These are phyloP conservation scores for Rhizophagus prolifer DNA, from an alignment of 192 early-diverging fungal species.

Conservation along the genomic window DNA sequence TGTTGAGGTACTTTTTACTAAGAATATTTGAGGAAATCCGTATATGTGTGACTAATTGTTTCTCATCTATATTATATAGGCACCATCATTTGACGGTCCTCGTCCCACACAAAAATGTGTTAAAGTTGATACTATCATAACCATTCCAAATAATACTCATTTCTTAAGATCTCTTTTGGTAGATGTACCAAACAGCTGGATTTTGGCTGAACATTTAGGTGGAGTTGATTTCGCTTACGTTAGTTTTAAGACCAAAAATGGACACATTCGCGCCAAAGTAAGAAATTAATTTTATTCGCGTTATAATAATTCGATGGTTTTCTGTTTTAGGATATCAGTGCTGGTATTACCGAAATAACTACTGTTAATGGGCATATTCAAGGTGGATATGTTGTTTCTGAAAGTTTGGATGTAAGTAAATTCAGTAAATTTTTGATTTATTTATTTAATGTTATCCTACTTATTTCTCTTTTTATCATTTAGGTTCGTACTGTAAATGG, in stretches of 20 bases:
- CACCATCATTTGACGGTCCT: slow-evolving; percentile 27
- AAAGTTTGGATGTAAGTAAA: slow-evolving; percentile 20
- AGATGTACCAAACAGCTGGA: slow-evolving; percentile 24
- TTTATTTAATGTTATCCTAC: neutral
- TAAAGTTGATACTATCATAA: slow-evolving; percentile 26
- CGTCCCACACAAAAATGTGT: slow-evolving; percentile 18
- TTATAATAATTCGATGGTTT: neutral
- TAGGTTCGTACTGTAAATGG: slow-evolving; percentile 23
- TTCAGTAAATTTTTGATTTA: neutral
- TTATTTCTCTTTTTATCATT: neutral
- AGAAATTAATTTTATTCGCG: neutral
- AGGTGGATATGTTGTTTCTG: neutral
- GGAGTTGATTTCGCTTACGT: slow-evolving; percentile 28
- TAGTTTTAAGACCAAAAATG: slow-evolving; percentile 21
- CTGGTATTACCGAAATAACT: slow-evolving; percentile 4
- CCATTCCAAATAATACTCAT: slow-evolving; percentile 1
- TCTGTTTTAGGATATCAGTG: neutral
- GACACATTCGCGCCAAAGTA: slow-evolving; percentile 17
- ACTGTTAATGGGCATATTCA: slow-evolving; percentile 24
- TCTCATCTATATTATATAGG: neutral
- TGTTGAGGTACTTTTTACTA: slow-evolving; percentile 12
- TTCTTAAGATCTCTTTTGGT: slow-evolving; percentile 17
- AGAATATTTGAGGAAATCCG: neutral
- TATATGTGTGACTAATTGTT: neutral
- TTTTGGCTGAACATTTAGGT: neutral